Conservation (phyloP, 106 monocot species). For the Posidonia australis region DNA sequence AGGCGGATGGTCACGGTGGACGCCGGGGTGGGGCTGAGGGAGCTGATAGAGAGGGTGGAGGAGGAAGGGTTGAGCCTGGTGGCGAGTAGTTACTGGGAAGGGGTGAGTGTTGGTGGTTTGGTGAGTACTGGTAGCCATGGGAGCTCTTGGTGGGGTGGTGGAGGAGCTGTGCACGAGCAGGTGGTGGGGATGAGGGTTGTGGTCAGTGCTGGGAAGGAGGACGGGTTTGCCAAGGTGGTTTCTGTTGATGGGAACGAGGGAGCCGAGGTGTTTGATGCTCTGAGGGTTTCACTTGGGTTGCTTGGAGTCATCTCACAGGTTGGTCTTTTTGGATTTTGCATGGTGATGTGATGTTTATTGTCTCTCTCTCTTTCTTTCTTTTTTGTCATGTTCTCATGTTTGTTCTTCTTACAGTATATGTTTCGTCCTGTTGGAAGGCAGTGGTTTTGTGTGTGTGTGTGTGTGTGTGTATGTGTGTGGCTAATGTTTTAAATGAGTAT, state of each 20-base stretch:
- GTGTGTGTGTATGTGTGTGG: too few relatives aligned
- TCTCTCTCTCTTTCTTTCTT: too few relatives aligned
- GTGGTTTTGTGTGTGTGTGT: too few relatives aligned
- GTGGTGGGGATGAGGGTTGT: slow-evolving; percentile 35
- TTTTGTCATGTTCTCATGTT: too few relatives aligned
- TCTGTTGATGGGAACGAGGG: slow-evolving; percentile 9
- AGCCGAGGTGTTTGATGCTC: slow-evolving; percentile 24
- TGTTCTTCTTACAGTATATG: too few relatives aligned
- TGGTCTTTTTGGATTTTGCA: too few relatives aligned
- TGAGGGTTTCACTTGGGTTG: slow-evolving; percentile 45
- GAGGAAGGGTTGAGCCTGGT: slow-evolving; percentile 28
- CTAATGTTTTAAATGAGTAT: too few relatives aligned
- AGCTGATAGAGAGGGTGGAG: slow-evolving; percentile 28
- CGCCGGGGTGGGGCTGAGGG: slow-evolving; percentile 21
- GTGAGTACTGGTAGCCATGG: slow-evolving; percentile 45
- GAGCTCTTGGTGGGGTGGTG: slow-evolving; percentile 40
- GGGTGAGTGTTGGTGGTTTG: slow-evolving; percentile 43
- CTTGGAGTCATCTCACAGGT: slow-evolving; percentile 50
- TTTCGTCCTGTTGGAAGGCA: too few relatives aligned
- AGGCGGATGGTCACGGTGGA: slow-evolving; percentile 25
- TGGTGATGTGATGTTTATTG: too few relatives aligned
- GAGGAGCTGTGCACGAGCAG: slow-evolving; percentile 46
- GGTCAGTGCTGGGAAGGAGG: too few relatives aligned
- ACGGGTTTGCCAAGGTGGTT: slow-evolving; percentile 20
- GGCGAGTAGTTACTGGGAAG: slow-evolving; percentile 31